Conservation (phyloP, 129 eudicot genomes). For the Flaveria ramosissima region DNA sequence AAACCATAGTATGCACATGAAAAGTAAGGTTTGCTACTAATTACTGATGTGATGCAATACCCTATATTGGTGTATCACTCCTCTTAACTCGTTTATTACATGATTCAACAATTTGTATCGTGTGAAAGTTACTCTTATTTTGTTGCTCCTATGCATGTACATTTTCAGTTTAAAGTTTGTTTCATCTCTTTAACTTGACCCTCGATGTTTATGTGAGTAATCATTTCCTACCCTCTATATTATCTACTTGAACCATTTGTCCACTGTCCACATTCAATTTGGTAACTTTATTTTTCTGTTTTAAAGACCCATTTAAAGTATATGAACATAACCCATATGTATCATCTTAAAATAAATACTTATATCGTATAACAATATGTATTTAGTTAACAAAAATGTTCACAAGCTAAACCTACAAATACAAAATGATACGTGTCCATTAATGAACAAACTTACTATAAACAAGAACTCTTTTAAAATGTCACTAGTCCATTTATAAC, state of each 20-base stretch:
- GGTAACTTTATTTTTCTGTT: not conserved
- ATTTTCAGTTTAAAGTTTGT: constrained; percentile 3
- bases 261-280: not conserved
- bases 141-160: not conserved
- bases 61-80: too few relatives aligned
- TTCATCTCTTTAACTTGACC: not conserved
- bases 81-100: not conserved
- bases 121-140: not conserved
- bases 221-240: not conserved
- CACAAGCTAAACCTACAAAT: too few relatives aligned
- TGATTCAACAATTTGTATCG: constrained; percentile 7
- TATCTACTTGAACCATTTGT: not conserved
- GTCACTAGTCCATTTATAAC: too few relatives aligned
- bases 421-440: too few relatives aligned
- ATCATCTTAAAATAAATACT: not conserved
- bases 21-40: too few relatives aligned
- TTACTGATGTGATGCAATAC: too few relatives aligned
- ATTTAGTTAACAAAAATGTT: too few relatives aligned
- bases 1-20: too few relatives aligned
- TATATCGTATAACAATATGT: not conserved
- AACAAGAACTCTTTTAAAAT: too few relatives aligned
- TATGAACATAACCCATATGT: not conserved
- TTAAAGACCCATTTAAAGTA: not conserved
- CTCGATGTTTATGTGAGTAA: not conserved
- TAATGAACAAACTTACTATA: too few relatives aligned